A percentile compares a stretch with the other conserved stretches of the same genome.
These are phyloP conservation scores for Salisapilia sapeloensis DNA, from an alignment of 352 stramenopile genomes.

Conservation along the genomic window DNA sequence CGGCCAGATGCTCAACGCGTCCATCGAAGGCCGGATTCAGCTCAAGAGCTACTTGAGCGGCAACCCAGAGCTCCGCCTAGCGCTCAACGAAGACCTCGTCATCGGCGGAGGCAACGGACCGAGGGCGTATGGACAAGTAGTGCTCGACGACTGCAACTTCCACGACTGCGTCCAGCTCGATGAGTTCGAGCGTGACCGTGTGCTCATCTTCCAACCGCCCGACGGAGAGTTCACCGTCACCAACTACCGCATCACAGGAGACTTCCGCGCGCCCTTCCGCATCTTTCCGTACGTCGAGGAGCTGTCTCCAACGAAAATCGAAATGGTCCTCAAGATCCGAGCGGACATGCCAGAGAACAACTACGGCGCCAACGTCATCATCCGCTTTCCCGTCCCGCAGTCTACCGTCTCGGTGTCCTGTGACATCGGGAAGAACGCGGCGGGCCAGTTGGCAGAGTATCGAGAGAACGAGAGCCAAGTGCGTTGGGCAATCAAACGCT, in stretches of 20 bases:
- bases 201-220: slow-evolving; percentile 77
- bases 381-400: slow-evolving; percentile 88
- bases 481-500: slow-evolving; percentile 94
- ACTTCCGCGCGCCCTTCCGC: slow-evolving; percentile 95
- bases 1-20: slow-evolving; percentile 94
- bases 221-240: slow-evolving; percentile 81
- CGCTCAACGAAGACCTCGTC: slow-evolving; percentile 95
- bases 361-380: slow-evolving; percentile 93
- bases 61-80: slow-evolving; percentile 91
- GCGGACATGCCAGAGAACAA: slow-evolving; percentile 88
- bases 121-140: slow-evolving; percentile 80
- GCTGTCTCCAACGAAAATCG: slow-evolving; percentile 86
- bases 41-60: slow-evolving; percentile 99
- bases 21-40: slow-evolving; percentile 95
- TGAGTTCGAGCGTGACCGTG: slow-evolving; percentile 84
- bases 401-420: slow-evolving; percentile 65
- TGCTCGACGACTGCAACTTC: slow-evolving; percentile 98
- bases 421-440: slow-evolving; percentile 59
- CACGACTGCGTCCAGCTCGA: slow-evolving; percentile 97
- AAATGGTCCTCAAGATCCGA: slow-evolving; percentile 86
- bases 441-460: slow-evolving; percentile 89
- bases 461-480: slow-evolving; percentile 90
- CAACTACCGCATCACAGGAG: slow-evolving; percentile 96
- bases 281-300: slow-evolving; percentile 97
- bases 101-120: slow-evolving; percentile 80